Conservation (phyloP, 257 asterid species). For the Forsythia viridissima region DNA sequence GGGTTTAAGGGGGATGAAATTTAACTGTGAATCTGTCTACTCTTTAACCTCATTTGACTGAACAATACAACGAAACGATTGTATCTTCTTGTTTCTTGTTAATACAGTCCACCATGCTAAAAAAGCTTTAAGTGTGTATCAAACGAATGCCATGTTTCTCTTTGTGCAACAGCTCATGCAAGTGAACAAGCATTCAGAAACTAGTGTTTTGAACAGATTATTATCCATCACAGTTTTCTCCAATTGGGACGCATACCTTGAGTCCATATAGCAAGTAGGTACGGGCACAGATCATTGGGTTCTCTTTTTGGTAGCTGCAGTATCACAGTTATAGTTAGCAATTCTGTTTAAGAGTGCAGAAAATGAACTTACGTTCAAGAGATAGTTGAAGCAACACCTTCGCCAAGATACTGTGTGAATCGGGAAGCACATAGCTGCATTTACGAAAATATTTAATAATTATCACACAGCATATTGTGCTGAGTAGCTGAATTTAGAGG, state of each 20-base stretch:
- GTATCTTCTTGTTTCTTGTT: too few species aligned
- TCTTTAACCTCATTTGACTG: too few species aligned
- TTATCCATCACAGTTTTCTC: too few species aligned
- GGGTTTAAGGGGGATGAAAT: too few species aligned
- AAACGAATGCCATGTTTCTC: too few species aligned
- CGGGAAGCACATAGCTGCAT: slow-evolving; percentile 38
- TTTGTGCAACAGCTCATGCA: too few species aligned
- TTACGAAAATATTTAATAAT: background rate
- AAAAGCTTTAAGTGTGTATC: too few species aligned
- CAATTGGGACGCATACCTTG: slow-evolving; percentile 19
- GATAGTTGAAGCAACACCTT: slow-evolving; percentile 24
- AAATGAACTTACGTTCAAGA: background rate
- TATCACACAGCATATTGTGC: background rate
- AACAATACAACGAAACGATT: too few species aligned
- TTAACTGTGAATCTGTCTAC: too few species aligned
- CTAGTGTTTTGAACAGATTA: too few species aligned
- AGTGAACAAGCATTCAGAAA: too few species aligned
- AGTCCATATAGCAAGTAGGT: slow-evolving; percentile 35
- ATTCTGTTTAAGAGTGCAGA: background rate
- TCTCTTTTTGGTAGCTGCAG: slow-evolving; percentile 35
- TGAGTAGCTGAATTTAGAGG: background rate
- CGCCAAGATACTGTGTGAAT: slow-evolving; percentile 25
- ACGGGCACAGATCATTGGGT: slow-evolving; percentile 25
- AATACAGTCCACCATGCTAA: too few species aligned
- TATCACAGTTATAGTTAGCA: slow-evolving; percentile 1